A percentile compares a stretch with the other conserved stretches of the same genome.
Evolutionary conservation across 2,329 filamentous ascomycete genomes (phyloP).

Genomic region (Beauveria varroae): DNA sequence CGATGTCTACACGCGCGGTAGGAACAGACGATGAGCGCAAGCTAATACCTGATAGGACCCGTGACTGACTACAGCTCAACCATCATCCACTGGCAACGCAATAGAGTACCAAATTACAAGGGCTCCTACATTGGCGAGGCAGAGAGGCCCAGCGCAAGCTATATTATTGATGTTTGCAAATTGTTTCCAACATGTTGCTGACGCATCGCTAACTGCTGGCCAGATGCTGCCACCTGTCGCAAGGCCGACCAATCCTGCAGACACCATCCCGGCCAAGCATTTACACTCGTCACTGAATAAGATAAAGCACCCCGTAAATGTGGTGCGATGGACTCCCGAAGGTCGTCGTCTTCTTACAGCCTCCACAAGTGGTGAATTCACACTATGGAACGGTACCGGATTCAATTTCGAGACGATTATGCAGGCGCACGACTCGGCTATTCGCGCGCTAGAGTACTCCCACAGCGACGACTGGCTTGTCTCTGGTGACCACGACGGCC

Average conservation of each 20-base stretch:
- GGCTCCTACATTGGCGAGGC: constrained; percentile 64
- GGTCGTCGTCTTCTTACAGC: constrained; percentile 85
- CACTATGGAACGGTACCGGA: constrained; percentile 95
- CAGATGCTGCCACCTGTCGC: constrained; percentile 84
- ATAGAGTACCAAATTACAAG: constrained; percentile 62
- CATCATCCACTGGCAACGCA: constrained; percentile 83
- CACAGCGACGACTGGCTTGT: constrained; percentile 96
- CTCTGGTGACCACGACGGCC: constrained; percentile 88
- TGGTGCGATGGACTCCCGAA: constrained; percentile 96
- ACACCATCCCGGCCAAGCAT: constrained; percentile 89
- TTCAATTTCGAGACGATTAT: constrained; percentile 99
- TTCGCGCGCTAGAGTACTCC: constrained; percentile 78
- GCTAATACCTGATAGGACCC: constrained; percentile 49
- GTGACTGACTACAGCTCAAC: constrained; percentile 92
- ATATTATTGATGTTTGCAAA: constrained; percentile 71
- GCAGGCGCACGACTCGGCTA: constrained; percentile 89
- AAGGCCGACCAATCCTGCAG: constrained; percentile 64
- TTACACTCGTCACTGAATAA: constrained; percentile 98
- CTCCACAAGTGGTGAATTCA: constrained; percentile 95
- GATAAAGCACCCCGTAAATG: constrained; percentile 93
- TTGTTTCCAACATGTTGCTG: background rate
- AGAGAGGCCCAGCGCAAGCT: constrained; percentile 81
- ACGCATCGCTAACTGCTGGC: constrained; percentile 15
- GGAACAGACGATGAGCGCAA: background rate
- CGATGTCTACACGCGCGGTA: constrained; percentile 4